Percentiles rank a stretch among this genome's conserved stretches.
Evolutionary conservation across 306 rosid species (phyloP).

Genomic region (Aeschynomene evenia): DNA sequence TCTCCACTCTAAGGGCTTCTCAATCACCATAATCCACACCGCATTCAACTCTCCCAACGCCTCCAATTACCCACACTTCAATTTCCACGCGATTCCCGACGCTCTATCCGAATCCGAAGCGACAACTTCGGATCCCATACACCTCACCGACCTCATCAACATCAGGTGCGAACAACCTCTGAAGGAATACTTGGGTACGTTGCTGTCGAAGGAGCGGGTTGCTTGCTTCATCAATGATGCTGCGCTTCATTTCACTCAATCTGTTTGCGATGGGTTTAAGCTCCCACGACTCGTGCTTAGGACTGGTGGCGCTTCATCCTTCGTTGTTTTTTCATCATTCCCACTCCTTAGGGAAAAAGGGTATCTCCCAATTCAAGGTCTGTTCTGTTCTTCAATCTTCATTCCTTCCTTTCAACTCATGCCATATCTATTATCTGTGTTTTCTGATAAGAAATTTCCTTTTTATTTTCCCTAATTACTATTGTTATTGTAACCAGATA

Average conservation of each 20-base stretch:
- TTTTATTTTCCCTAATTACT: too few species aligned
- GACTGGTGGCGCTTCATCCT: slow-evolving; percentile 32
- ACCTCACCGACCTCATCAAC: slow-evolving; percentile 35
- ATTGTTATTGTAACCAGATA: too few species aligned
- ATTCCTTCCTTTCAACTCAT: not conserved
- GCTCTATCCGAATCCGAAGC: slow-evolving; percentile 31
- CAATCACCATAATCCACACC: slow-evolving; percentile 48
- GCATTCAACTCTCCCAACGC: slow-evolving; percentile 45
- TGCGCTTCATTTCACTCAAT: slow-evolving; percentile 30
- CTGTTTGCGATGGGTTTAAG: slow-evolving; percentile 13
- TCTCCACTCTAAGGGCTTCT: slow-evolving; percentile 48
- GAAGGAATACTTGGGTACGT: slow-evolving; percentile 15
- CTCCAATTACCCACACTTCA: slow-evolving; percentile 48
- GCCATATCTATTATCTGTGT: not conserved
- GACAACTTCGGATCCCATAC: not conserved
- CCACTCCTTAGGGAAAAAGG: slow-evolving; percentile 29
- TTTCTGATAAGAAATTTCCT: too few species aligned
- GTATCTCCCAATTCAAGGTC: slow-evolving; percentile 49
- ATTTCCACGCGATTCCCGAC: slow-evolving; percentile 36
- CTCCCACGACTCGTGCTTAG: slow-evolving; percentile 31
- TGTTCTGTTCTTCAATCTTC: not conserved
- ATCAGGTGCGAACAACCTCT: slow-evolving; percentile 18
- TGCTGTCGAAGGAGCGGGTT: not conserved
- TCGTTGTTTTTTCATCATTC: slow-evolving; percentile 25
- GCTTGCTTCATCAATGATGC: slow-evolving; percentile 35